Percentiles rank a stretch among this genome's conserved stretches.
Evolutionary conservation across 2,329 filamentous ascomycete genomes (phyloP).

Genomic region (Paecilomyces niveus): DNA sequence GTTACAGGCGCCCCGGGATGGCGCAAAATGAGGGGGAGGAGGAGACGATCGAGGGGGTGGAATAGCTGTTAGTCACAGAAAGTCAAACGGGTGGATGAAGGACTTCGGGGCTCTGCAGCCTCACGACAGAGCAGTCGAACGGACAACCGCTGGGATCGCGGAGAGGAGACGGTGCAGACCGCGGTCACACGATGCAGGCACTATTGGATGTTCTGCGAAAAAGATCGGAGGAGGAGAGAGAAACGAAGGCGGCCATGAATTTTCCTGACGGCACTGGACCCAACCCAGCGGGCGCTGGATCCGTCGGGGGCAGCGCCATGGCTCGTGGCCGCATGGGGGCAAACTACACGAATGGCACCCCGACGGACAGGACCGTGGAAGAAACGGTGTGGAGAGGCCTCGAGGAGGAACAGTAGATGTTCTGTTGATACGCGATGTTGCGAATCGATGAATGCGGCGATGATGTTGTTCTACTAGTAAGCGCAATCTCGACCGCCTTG

Average conservation of each 20-base stretch:
- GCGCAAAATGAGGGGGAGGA: constrained; percentile 1
- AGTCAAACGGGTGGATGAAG: constrained; percentile 3
- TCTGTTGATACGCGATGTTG: background rate
- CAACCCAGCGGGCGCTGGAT: background rate
- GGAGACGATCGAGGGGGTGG: constrained; percentile 2
- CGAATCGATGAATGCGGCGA: background rate
- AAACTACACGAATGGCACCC: background rate
- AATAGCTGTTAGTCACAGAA: constrained; percentile 13
- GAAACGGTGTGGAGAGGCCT: background rate
- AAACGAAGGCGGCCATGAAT: background rate
- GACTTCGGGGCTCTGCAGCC: constrained; percentile 1
- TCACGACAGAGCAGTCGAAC: background rate
- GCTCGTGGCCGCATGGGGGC: background rate
- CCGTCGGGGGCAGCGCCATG: constrained; percentile 1
- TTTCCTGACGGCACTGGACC: background rate
- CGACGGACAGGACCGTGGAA: background rate
- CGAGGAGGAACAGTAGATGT: background rate
- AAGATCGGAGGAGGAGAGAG: background rate
- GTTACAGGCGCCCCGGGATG: background rate
- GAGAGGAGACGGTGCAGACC: background rate
- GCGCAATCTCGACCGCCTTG: background rate
- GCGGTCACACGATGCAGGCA: background rate
- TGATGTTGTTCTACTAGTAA: background rate
- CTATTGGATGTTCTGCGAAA: background rate
- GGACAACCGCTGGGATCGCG: background rate